Percentiles rank a stretch among this genome's conserved stretches.
Conservation (phyloP, 495 filamentous ascomycete species). For the Tuber brumale region DNA sequence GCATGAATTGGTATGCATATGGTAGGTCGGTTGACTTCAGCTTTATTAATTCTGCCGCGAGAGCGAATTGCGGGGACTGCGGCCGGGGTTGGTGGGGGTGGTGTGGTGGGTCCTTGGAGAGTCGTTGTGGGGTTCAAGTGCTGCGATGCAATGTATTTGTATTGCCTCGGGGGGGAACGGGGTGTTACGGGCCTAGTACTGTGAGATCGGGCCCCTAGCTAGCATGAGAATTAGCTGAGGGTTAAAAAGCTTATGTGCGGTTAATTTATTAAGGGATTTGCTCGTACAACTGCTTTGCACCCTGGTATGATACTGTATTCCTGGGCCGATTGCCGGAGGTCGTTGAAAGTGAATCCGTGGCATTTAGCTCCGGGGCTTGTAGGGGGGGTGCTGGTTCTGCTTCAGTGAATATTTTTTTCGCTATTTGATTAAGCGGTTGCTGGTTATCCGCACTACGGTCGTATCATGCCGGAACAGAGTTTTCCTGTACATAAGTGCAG, state of each 20-base stretch:
- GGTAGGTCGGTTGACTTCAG: not conserved
- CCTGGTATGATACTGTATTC: not conserved
- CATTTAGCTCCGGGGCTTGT: too few relatives aligned
- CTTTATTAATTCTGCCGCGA: not conserved
- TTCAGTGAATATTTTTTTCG: not conserved
- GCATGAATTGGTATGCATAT: not conserved
- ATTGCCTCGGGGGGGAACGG: not conserved
- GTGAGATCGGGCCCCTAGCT: not conserved
- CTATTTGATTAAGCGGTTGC: too few relatives aligned
- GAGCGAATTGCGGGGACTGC: not conserved
- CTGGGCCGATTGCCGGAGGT: not conserved
- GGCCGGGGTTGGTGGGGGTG: not conserved
- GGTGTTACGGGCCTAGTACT: not conserved
- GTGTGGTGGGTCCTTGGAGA: not conserved
- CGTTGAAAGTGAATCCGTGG: not conserved
- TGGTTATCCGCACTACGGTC: not conserved
- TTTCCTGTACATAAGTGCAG: not conserved
- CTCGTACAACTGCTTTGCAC: not conserved
- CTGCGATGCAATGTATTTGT: too few relatives aligned
- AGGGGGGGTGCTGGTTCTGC: too few relatives aligned
- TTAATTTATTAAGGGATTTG: not conserved
- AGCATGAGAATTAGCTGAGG: not conserved
- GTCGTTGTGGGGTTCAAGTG: not conserved
- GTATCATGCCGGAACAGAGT: not conserved
- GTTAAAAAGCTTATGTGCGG: not conserved